A percentile compares a stretch with the other conserved stretches of the same genome.
Conservation (phyloP, 2,329 filamentous ascomycete genomes). For the Aspergillus chevalieri region DNA sequence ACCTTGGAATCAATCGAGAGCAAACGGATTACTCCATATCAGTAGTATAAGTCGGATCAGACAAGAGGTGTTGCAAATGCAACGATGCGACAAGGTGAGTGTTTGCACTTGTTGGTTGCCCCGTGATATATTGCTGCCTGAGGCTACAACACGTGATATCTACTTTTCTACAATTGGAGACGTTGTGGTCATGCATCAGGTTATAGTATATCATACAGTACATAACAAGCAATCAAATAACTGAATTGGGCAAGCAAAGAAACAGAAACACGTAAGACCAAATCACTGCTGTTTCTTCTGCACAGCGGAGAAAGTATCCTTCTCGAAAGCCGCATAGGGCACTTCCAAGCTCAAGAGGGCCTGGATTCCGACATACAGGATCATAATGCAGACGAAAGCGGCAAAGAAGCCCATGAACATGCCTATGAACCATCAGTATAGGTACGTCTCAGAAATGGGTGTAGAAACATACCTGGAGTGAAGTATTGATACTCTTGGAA, state of each 20-base stretch:
- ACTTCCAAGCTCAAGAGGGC: conserved; percentile 78
- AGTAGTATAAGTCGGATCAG: too few species aligned
- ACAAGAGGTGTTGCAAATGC: background rate
- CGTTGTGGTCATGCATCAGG: too few species aligned
- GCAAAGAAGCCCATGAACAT: conserved; percentile 82
- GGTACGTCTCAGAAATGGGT: background rate
- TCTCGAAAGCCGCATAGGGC: conserved; percentile 90
- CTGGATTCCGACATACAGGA: conserved; percentile 70
- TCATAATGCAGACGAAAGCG: conserved; percentile 63
- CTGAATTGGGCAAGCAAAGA: conserved; percentile 1
- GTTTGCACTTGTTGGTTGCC: background rate
- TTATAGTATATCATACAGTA: background rate
- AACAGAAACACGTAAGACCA: conserved; percentile 3
- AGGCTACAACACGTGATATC: conserved; percentile 1
- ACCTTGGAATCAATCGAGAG: too few species aligned
- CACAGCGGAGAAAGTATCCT: conserved; percentile 83
- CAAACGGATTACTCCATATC: too few species aligned
- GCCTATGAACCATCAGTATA: conserved; percentile 45
- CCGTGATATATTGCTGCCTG: conserved; percentile 2
- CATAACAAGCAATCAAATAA: conserved; percentile 1
- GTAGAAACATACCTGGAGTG: conserved; percentile 62
- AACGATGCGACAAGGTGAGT: background rate
- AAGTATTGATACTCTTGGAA: conserved; percentile 97
- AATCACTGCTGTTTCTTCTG: conserved; percentile 69
- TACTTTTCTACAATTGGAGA: background rate